Evolutionary conservation across 805 yeast species (phyloP), one percentile per base, ranked within the genome.

Genomic region (Jamesozyma lodderae): DNA sequence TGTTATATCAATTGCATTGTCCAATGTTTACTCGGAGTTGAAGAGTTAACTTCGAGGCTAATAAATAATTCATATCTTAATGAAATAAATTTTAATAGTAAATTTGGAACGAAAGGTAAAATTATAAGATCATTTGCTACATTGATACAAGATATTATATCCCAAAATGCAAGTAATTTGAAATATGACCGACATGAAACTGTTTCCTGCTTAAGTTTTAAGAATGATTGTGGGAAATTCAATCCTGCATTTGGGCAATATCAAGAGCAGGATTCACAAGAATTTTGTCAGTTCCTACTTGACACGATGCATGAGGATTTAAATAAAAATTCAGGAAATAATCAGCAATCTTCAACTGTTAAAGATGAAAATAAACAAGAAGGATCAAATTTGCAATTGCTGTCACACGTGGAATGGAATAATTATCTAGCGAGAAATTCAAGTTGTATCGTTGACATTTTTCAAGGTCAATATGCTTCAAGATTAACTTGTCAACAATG

Each of bases 291-390:
- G 22, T 90, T 83, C 68, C 59, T 90, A 23, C 66, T 90, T 20
- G 96, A 90, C 60, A 87, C 92, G 2, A 64, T 90, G 26, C 96
- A 90, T 55, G 96, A 90, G 59, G 97, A 90, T 60, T 67, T 90
- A 45, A 88, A 25, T 27, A 27, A n/a, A 15, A 27, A 14, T 14
- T 9, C 28, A 9, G 6, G 13, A 25, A 25, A 10, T 6, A 25
- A 25, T n/a, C n/a, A n/a, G n/a, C n/a, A n/a, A n/a, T n/a, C n/a
- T n/a, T n/a, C n/a, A n/a, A n/a, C n/a, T n/a, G n/a, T n/a, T n/a
- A n/a, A n/a, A n/a, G n/a, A n/a, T n/a, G 6, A 25, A 25, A 7
- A 10, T 6, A 25, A 25, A 25, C 13, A 25, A 25, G 28, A n/a
- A 25, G 8, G 6, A 9, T 25, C 28, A 8, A 25, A 9, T 25